Conservation (phyloP, 306 rosid species). For the Begonia peltatifolia region DNA sequence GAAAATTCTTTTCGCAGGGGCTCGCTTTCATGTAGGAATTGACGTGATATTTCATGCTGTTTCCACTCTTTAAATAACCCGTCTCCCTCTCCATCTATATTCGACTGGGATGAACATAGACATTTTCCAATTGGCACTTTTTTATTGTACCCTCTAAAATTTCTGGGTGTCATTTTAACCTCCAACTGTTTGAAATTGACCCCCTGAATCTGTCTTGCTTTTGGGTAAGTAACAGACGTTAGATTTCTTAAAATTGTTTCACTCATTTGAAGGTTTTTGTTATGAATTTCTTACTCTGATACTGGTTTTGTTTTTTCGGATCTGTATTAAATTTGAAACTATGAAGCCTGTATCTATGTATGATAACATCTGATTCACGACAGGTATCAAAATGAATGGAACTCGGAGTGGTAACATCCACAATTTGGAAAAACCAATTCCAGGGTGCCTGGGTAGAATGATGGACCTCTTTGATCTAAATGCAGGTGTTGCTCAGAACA, state of each 20-base stretch:
- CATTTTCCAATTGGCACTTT: conserved; percentile 1
- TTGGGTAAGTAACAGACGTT: conserved; percentile 11
- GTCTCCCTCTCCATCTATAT: neutral
- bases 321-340: no score
- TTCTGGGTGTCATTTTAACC: neutral
- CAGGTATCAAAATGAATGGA: conserved; percentile 45
- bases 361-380: neutral
- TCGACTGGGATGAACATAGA: neutral
- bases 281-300: no score
- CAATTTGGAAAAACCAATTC: conserved; percentile 52
- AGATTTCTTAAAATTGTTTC: conserved; percentile 2
- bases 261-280: no score
- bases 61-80: conserved; percentile 6
- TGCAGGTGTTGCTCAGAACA: conserved; percentile 53
- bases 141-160: neutral
- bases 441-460: conserved; percentile 96
- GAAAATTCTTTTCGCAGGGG: conserved; percentile 5
- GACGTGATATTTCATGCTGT: conserved; percentile 23
- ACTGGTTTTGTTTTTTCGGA: no score
- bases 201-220: neutral
- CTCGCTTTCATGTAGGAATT: conserved; percentile 14
- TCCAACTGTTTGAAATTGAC: neutral
- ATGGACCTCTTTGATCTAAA: conserved; percentile 76
- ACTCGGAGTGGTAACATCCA: conserved; percentile 34
- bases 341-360: no score